Conservation (phyloP, 306 rosid species). For the Lithocarpus polystachyus region DNA sequence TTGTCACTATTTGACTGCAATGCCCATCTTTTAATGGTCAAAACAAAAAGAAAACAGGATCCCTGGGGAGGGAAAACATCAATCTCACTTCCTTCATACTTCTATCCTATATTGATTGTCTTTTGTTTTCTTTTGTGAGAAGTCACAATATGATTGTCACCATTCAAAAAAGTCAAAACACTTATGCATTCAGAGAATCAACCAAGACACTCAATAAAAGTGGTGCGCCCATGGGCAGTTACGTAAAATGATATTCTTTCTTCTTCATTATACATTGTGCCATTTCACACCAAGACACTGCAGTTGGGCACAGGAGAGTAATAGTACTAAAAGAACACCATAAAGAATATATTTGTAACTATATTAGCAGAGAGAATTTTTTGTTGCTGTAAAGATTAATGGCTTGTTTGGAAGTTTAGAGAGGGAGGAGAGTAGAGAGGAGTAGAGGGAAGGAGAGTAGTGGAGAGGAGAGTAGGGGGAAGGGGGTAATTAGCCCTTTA, state of each 20-base stretch:
- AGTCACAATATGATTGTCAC: background rate
- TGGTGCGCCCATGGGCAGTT: background rate
- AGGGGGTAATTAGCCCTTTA: no score
- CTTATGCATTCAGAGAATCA: background rate
- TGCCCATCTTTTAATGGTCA: background rate
- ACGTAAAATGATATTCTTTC: background rate
- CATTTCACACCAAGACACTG: background rate
- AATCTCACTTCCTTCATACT: background rate
- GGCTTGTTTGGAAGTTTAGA: no score
- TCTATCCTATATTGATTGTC: background rate
- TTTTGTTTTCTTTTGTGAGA: background rate
- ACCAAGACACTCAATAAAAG: background rate
- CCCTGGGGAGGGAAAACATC: background rate
- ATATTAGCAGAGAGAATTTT: background rate
- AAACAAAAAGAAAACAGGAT: background rate
- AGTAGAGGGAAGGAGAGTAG: no score
- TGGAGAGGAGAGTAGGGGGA: no score
- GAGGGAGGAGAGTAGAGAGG: no score
- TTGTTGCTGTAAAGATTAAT: background rate
- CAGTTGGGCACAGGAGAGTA: background rate
- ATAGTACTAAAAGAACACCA: background rate
- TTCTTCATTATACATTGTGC: background rate
- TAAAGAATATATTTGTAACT: background rate
- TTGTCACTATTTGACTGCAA: background rate
- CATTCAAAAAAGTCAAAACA: background rate